A percentile compares a stretch with the other conserved stretches of the same genome.
Evolutionary conservation across 1,139 yeast genomes (phyloP).

Genomic region (Kurtzmaniella natalensis): DNA sequence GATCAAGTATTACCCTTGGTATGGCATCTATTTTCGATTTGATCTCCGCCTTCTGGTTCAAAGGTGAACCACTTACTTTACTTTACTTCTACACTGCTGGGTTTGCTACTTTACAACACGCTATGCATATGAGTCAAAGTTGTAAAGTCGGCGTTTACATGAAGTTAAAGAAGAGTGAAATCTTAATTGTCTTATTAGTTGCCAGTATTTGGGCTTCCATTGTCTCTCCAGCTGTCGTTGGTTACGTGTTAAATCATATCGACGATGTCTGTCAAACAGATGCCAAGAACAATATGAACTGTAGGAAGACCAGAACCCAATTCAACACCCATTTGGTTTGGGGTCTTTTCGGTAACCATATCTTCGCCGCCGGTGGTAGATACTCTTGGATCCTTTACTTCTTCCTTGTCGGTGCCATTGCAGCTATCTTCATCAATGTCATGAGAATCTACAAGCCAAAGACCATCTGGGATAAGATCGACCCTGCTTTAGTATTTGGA

Average conservation of each 20-base stretch:
- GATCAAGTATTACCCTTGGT: slow-evolving; percentile 4
- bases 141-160: slow-evolving; percentile 15
- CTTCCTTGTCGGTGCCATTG: slow-evolving; percentile 13
- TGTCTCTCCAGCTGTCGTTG: slow-evolving; percentile 8
- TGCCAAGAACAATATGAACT: slow-evolving; percentile 9
- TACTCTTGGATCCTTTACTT: slow-evolving; percentile 11
- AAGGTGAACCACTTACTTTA: slow-evolving; percentile 8
- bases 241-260: slow-evolving; percentile 8
- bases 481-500: slow-evolving; percentile 13
- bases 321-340: slow-evolving; percentile 11
- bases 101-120: slow-evolving; percentile 8
- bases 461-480: slow-evolving; percentile 10
- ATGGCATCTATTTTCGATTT: slow-evolving; percentile 8
- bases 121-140: slow-evolving; percentile 6
- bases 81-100: slow-evolving; percentile 8
- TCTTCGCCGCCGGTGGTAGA: slow-evolving; percentile 10
- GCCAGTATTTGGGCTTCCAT: slow-evolving; percentile 9
- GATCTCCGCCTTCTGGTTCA: slow-evolving; percentile 9
- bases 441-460: slow-evolving; percentile 13
- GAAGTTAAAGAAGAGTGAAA: slow-evolving; percentile 15
- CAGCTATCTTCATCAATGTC: slow-evolving; percentile 10
- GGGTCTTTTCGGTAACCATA: slow-evolving; percentile 9
- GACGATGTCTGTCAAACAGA: slow-evolving; percentile 11
- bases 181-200: slow-evolving; percentile 8
- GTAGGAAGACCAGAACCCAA: slow-evolving; percentile 10